Conservation (phyloP, 805 yeast genomes). For the Candida ficus region DNA sequence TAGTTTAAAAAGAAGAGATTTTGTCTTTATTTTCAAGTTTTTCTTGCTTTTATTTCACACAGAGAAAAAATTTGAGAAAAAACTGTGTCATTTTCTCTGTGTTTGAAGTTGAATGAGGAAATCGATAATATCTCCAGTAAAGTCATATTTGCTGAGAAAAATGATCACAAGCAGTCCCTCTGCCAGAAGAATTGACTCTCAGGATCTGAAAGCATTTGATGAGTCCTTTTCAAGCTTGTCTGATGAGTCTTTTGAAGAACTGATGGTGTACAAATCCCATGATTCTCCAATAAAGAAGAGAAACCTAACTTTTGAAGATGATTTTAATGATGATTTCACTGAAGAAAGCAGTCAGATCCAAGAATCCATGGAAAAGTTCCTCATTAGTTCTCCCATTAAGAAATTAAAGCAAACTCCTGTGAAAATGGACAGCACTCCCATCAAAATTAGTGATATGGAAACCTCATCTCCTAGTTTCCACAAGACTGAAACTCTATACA, state of each 20-base stretch:
- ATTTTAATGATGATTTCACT: slow-evolving; percentile 2
- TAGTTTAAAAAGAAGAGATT: not conserved
- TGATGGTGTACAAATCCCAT: not conserved
- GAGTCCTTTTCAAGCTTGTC: slow-evolving; percentile 10
- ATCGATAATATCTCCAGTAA: not conserved
- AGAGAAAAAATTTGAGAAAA: too few species aligned
- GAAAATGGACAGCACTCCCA: not conserved
- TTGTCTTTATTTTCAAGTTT: too few species aligned
- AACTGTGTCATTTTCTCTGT: too few species aligned
- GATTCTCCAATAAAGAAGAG: not conserved
- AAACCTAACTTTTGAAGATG: not conserved
- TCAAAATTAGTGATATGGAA: slow-evolving; percentile 17
- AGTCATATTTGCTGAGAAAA: not conserved
- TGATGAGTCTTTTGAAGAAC: slow-evolving; percentile 3
- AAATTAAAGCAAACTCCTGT: not conserved
- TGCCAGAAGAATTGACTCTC: slow-evolving; percentile 10
- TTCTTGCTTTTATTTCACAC: too few species aligned
- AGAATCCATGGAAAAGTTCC: not conserved
- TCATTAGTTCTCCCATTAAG: too few species aligned
- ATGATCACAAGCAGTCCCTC: not conserved
- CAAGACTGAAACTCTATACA: slow-evolving; percentile 16
- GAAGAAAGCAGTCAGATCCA: not conserved
- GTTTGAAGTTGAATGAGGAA: not conserved
- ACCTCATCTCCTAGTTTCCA: slow-evolving; percentile 27
- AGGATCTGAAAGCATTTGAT: slow-evolving; percentile 20